Conservation (phyloP, 2,329 filamentous ascomycete genomes). For the Lomentospora prolificans region DNA sequence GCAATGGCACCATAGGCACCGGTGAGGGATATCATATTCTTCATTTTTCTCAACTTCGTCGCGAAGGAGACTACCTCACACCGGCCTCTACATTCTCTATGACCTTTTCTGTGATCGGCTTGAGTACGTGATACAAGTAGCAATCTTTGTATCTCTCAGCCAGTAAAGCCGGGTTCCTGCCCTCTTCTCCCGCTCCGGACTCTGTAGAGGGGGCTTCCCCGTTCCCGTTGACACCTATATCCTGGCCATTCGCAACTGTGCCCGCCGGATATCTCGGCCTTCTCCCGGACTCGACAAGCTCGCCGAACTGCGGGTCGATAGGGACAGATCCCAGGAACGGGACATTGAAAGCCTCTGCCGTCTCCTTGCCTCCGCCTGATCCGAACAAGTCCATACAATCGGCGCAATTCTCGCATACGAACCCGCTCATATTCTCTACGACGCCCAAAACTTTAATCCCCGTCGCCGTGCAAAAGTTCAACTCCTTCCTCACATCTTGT, state of each 20-base stretch:
- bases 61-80: not conserved
- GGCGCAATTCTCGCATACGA: constrained; percentile 68
- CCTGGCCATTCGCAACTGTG: constrained; percentile 49
- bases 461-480: constrained; percentile 87
- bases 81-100: constrained; percentile 16
- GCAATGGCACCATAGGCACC: not conserved
- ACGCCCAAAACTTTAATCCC: constrained; percentile 74
- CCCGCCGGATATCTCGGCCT: constrained; percentile 60
- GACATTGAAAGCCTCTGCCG: constrained; percentile 80
- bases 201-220: constrained; percentile 16
- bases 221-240: constrained; percentile 30
- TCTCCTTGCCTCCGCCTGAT: constrained; percentile 77
- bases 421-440: constrained; percentile 93
- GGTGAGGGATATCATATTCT: not conserved
- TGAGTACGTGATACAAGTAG: constrained; percentile 60
- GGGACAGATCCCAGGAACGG: constrained; percentile 79
- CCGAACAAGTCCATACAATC: constrained; percentile 93
- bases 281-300: constrained; percentile 67
- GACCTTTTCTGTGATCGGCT: constrained; percentile 45
- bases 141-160: constrained; percentile 66
- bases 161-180: constrained; percentile 26
- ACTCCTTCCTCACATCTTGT: constrained; percentile 86
- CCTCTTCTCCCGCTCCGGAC: constrained; percentile 12
- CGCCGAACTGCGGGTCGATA: constrained; percentile 86
- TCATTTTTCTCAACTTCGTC: too few species aligned